These are phyloP conservation scores for Acer negundo DNA, from an alignment of 345 rosid genomes.

Conservation along the genomic window DNA sequence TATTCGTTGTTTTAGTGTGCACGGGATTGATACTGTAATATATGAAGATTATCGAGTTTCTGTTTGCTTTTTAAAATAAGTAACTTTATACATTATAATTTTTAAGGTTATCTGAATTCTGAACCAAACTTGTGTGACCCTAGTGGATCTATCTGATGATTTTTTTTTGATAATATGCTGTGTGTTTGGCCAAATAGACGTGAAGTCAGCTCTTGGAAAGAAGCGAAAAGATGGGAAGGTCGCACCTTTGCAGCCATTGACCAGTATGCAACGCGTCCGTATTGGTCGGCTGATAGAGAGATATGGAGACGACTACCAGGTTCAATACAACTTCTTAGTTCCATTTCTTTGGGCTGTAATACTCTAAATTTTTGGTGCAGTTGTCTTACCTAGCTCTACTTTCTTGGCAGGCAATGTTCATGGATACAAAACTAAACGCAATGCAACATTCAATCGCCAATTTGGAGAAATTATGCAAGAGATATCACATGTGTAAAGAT, in stretches of 20 bases:
- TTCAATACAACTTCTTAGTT: conserved; percentile 17
- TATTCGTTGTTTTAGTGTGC: background rate
- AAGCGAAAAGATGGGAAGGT: conserved; percentile 83
- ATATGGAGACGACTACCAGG: conserved; percentile 83
- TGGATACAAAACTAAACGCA: conserved; percentile 75
- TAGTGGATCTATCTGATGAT: background rate
- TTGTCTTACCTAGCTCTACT: conserved; percentile 3
- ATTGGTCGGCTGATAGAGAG: conserved; percentile 61
- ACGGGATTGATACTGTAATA: background rate
- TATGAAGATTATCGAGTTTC: background rate
- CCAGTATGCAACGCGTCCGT: conserved; percentile 70
- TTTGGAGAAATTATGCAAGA: conserved; percentile 66
- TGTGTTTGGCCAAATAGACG: conserved; percentile 46
- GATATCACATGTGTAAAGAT: conserved; percentile 55
- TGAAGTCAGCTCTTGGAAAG: conserved; percentile 87
- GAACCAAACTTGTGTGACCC: background rate
- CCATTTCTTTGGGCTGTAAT: background rate
- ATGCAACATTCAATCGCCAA: conserved; percentile 86
- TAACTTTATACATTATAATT: background rate
- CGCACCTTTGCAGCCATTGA: conserved; percentile 76
- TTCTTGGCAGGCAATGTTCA: conserved; percentile 71
- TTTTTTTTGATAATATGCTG: background rate
- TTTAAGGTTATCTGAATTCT: background rate
- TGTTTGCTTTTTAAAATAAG: background rate
- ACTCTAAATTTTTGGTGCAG: background rate